Evolutionary conservation across 192 early-diverging fungal species (phyloP).

Genomic region (Backusella liffmaniae): DNA sequence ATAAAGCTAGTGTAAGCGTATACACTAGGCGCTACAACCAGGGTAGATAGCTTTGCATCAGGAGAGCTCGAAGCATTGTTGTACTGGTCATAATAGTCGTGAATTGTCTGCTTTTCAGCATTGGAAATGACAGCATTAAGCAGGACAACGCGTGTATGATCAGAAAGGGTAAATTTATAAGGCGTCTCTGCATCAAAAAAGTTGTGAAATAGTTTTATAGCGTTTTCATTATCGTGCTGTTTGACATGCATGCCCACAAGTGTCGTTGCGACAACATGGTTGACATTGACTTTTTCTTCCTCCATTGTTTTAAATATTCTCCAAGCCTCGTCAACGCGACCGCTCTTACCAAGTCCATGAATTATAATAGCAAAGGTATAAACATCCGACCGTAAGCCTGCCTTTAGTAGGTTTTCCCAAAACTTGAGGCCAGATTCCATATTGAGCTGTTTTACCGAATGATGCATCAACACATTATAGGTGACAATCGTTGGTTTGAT

Average conservation of each 20-base stretch:
- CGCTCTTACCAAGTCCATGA: constrained; percentile 22
- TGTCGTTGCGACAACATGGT: constrained; percentile 25
- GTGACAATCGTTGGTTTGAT: constrained; percentile 38
- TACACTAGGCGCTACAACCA: constrained; percentile 2
- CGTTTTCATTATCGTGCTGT: constrained; percentile 29
- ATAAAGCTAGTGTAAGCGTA: constrained; percentile 41
- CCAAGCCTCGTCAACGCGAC: constrained; percentile 39
- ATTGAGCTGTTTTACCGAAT: constrained; percentile 31
- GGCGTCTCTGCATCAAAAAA: constrained; percentile 21
- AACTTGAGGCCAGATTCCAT: constrained; percentile 36
- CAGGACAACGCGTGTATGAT: constrained; percentile 27
- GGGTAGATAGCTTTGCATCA: not conserved
- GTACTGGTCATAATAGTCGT: constrained; percentile 26
- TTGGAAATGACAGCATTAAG: constrained; percentile 31
- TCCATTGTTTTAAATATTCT: constrained; percentile 32
- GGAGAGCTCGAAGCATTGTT: not conserved
- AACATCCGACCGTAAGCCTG: constrained; percentile 36
- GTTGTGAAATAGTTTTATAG: constrained; percentile 22
- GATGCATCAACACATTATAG: constrained; percentile 43
- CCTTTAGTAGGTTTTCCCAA: constrained; percentile 27
- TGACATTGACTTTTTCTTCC: constrained; percentile 10
- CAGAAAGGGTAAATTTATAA: not conserved
- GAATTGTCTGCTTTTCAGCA: not conserved
- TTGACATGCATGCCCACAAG: constrained; percentile 35
- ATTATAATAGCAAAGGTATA: constrained; percentile 42